Base-by-base conservation (phyloP, 768 basidiomycete species). In the Kwoniella sp. region DNA sequence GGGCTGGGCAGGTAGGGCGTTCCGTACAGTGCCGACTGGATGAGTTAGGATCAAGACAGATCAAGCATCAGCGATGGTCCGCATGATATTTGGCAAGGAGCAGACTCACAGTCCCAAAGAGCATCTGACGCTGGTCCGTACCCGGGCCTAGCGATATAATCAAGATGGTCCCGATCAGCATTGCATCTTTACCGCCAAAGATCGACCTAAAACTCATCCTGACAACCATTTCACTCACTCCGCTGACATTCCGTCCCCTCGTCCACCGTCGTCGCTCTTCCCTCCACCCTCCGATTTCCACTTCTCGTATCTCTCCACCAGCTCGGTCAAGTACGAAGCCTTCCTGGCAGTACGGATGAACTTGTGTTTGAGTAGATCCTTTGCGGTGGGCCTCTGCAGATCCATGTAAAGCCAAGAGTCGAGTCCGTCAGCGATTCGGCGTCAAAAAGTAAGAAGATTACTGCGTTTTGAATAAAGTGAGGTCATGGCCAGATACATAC, bases 321-420 rank as follows among this genome's bases (percentile, higher is more conserved):
- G 84, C 79, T 99, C 96, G 0, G 93, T 95, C 66, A 99, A 83
- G 76, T 96, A 98, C 74, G 81, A 91, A 9, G 93, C 89, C 84
- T 96, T 96, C 84, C 92, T 93, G 22, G 95, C 95, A 85, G 90
- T 89, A 66, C 90, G 86, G 69, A 98, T 87, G 79, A 96, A 99
- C 76, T 94, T 95, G 81, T 99, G 96, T 76, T 92, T 95, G 65
- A 99, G 84, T 53, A 99, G 86, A 65, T 99, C 95, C 63, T 88
- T 88, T n/a, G 96, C 96, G 22, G 92, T 84, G 26, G 96, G 96
- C 31, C 96, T 90, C 91, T 94, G 72, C 13, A 7, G 34, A 37
- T 37, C 4, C 41, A 20, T 7, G 13, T 48, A 47, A 59, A 51
- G 9, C 50, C 9, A 25, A n/a, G n/a, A n/a, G n/a, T n/a, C n/a